Percentiles rank a stretch among this genome's conserved stretches.
Evolutionary conservation across 352 stramenopile genomes (phyloP).

Genomic region (Albugo laibachii): DNA sequence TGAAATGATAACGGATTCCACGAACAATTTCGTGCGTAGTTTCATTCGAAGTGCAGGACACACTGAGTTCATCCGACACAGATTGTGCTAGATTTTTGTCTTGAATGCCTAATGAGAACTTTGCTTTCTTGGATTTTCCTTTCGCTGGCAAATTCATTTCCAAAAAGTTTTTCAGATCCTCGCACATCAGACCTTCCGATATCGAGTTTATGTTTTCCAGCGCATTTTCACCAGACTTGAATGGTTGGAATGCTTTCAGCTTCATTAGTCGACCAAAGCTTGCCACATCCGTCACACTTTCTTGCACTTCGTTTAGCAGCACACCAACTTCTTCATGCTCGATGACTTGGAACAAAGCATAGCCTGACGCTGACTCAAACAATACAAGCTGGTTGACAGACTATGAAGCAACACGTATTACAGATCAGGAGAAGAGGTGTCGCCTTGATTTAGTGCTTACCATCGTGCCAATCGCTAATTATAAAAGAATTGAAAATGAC

Average conservation of each 20-base stretch:
- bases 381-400: conserved; percentile 80
- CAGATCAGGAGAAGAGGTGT: not conserved
- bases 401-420: conserved; percentile 6
- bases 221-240: conserved; percentile 96
- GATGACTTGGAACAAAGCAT: conserved; percentile 96
- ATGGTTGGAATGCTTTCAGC: conserved; percentile 98
- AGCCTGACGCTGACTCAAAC: conserved; percentile 96
- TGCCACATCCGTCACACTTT: conserved; percentile 84
- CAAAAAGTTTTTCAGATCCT: conserved; percentile 96
- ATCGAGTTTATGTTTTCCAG: conserved; percentile 99
- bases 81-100: conserved; percentile 87
- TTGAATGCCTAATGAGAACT: conserved; percentile 82
- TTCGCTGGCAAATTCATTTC: conserved; percentile 99
- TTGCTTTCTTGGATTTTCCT: conserved; percentile 81
- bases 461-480: not conserved
- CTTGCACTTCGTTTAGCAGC: conserved; percentile 77
- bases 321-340: conserved; percentile 94
- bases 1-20: conserved; percentile 93
- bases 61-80: conserved; percentile 87
- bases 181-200: conserved; percentile 83
- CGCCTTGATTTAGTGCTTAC: not conserved
- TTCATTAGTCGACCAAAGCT: conserved; percentile 95
- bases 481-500: no score
- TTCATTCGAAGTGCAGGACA: conserved; percentile 95
- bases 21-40: conserved; percentile 92